These are phyloP conservation scores for Orychophragmus violaceus DNA, from an alignment of 345 rosid species.

Conservation along the genomic window DNA sequence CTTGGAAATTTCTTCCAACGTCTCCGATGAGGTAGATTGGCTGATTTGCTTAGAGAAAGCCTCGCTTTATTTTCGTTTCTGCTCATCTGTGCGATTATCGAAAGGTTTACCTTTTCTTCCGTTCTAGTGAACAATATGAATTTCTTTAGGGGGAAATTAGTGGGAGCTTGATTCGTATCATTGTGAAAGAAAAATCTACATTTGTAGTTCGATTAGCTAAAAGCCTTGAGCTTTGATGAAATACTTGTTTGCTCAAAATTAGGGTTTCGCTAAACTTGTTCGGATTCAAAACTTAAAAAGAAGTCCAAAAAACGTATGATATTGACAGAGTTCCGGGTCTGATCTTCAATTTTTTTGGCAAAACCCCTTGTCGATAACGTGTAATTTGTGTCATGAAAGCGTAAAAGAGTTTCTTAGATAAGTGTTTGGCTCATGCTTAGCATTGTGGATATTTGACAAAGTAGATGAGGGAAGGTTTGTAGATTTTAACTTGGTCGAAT, in stretches of 20 bases:
- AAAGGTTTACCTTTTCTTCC: not conserved
- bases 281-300: not conserved
- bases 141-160: too few species aligned
- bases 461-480: too few species aligned
- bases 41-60: not conserved
- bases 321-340: not conserved
- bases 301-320: not conserved
- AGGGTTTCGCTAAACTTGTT: not conserved
- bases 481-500: not conserved
- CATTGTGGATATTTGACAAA: not conserved
- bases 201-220: not conserved
- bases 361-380: not conserved
- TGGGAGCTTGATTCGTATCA: too few species aligned
- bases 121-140: too few species aligned
- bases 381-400: not conserved
- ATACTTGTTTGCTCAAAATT: not conserved
- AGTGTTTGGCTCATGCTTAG: not conserved
- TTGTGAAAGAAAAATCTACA: too few species aligned
- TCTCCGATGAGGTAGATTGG: slow-evolving; percentile 1
- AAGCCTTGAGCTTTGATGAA: not conserved
- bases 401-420: not conserved
- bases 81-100: not conserved
- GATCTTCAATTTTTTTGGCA: not conserved
- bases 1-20: not conserved
- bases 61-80: not conserved